phyloP scores from a whole-genome alignment of 2,329 filamentous ascomycete genomes.

The Aspergillus piperis region DNA sequence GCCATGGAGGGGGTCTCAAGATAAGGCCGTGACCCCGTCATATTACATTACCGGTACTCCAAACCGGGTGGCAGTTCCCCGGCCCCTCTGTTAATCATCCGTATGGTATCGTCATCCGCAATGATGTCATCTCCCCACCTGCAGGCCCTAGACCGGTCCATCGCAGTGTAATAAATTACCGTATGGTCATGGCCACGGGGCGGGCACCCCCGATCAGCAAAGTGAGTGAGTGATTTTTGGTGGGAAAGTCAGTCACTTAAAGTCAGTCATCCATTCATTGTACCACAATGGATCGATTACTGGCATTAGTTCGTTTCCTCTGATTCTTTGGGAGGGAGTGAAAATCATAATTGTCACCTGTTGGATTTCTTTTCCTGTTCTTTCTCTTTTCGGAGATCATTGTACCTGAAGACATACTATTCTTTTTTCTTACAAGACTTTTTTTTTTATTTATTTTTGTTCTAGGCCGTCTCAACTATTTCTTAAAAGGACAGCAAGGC shows the following conservation, averaged over 20 bases:
- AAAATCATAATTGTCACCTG: not conserved
- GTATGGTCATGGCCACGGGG: slow-evolving; percentile 18
- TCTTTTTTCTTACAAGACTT: not conserved
- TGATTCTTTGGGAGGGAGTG: too few species aligned
- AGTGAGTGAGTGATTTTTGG: slow-evolving; percentile 18
- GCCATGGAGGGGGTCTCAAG: not conserved
- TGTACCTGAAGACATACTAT: not conserved
- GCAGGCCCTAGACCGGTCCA: slow-evolving; percentile 35
- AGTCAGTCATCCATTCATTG: not conserved
- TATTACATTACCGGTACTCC: slow-evolving; percentile 5
- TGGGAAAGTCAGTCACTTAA: not conserved
- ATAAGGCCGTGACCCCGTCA: slow-evolving; percentile 1
- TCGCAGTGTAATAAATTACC: slow-evolving; percentile 15
- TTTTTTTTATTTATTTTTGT: not conserved
- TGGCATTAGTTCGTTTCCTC: too few species aligned
- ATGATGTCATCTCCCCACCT: slow-evolving; percentile 30
- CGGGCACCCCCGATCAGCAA: slow-evolving; percentile 12
- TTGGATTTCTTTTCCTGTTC: slow-evolving; percentile 2
- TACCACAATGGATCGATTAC: not conserved
- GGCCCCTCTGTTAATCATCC: slow-evolving; percentile 2
- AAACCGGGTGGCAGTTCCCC: slow-evolving; percentile 9
- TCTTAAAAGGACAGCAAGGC: not conserved
- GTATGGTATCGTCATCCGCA: slow-evolving; percentile 13
- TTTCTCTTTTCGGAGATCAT: not conserved
- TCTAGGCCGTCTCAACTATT: not conserved